phyloP scores from a whole-genome alignment of 108 stramenopile species.

The Conticribra weissflogii region DNA sequence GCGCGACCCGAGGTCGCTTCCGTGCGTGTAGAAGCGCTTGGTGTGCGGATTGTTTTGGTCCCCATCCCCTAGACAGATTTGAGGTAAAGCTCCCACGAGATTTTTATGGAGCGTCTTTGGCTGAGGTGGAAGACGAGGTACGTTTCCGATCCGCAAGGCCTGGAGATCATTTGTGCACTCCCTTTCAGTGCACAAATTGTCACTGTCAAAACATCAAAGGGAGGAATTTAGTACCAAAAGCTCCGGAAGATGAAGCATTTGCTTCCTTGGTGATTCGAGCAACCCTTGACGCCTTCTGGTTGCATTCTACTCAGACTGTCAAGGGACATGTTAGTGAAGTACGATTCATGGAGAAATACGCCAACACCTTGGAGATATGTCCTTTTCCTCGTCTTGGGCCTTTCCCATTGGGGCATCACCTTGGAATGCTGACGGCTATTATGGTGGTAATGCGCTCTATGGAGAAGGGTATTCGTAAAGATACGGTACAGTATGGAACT shows the following conservation, averaged over 20 bases:
- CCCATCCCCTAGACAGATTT: slow-evolving; percentile 18
- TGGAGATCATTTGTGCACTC: slow-evolving; percentile 14
- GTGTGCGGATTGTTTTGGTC: slow-evolving; percentile 19
- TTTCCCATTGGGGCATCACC: not conserved
- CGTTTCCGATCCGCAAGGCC: slow-evolving; percentile 1
- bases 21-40: slow-evolving; percentile 14
- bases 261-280: slow-evolving; percentile 10
- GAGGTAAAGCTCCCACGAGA: slow-evolving; percentile 11
- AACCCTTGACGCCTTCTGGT: slow-evolving; percentile 36
- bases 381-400: slow-evolving; percentile 22
- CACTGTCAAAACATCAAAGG: slow-evolving; percentile 25
- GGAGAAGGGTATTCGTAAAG: slow-evolving; percentile 12
- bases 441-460: slow-evolving; percentile 5
- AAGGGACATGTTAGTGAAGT: slow-evolving; percentile 13
- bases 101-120: slow-evolving; percentile 11
- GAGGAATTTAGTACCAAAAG: not conserved
- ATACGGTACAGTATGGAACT: slow-evolving; percentile 18
- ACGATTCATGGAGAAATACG: slow-evolving; percentile 13
- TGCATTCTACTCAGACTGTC: slow-evolving; percentile 4
- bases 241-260: slow-evolving; percentile 2
- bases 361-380: not conserved
- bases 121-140: slow-evolving; percentile 8
- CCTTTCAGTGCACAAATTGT: slow-evolving; percentile 31
- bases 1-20: slow-evolving; percentile 4
- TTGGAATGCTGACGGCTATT: slow-evolving; percentile 22